Evolutionary conservation across 352 stramenopile genomes (phyloP).

Genomic region (Phytophthora pistaciae): DNA sequence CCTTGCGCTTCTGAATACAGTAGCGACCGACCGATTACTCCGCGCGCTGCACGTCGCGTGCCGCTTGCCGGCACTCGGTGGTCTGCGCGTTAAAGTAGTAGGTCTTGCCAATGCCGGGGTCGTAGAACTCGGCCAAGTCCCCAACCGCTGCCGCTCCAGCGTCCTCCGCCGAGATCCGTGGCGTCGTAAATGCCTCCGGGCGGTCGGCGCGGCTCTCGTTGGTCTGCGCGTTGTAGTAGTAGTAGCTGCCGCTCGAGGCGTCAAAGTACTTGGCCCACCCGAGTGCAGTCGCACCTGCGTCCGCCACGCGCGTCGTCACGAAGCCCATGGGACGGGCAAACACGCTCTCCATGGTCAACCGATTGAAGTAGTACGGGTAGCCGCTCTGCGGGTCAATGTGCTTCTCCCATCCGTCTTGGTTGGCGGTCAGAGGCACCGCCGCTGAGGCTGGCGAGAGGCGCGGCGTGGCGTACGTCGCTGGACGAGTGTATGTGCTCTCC

Average conservation of each 20-base stretch:
- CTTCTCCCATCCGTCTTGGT: conserved; percentile 51
- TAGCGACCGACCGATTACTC: conserved; percentile 1
- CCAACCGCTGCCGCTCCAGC: conserved; percentile 6
- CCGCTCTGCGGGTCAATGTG: conserved; percentile 59
- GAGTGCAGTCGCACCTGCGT: neutral
- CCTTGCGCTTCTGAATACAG: neutral
- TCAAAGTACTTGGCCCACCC: conserved; percentile 73
- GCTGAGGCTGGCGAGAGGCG: conserved; percentile 21
- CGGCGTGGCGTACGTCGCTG: conserved; percentile 39
- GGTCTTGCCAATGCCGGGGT: conserved; percentile 46
- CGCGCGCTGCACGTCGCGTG: conserved; percentile 8
- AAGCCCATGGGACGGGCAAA: conserved; percentile 54
- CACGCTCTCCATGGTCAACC: conserved; percentile 71
- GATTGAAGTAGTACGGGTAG: conserved; percentile 86
- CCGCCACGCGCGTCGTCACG: conserved; percentile 22
- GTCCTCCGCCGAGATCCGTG: conserved; percentile 34
- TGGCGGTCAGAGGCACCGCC: conserved; percentile 2
- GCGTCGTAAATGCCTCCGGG: conserved; percentile 53
- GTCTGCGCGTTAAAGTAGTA: conserved; percentile 63
- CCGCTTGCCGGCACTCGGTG: conserved; percentile 53
- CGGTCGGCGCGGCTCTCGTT: conserved; percentile 56
- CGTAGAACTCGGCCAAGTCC: conserved; percentile 44
- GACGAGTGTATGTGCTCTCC: conserved; percentile 41
- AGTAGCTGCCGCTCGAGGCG: conserved; percentile 56
- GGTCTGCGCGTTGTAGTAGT: conserved; percentile 71